Conservation (phyloP, 1,284 basidiomycete genomes). For the Mycosarcoma maydis region DNA sequence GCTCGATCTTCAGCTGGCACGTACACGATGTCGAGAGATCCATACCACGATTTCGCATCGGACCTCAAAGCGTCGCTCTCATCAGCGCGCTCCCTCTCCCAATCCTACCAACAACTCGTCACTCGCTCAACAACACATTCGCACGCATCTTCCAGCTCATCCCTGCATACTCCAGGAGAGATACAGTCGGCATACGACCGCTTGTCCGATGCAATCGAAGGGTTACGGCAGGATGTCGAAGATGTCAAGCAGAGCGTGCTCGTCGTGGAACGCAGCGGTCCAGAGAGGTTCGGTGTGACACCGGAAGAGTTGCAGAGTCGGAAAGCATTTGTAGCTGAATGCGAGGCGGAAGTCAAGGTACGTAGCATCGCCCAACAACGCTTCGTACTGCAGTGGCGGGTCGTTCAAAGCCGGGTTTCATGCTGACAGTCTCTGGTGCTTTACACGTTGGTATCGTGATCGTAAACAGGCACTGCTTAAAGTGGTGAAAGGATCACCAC, state of each 20-base stretch:
- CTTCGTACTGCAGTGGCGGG: too few relatives aligned
- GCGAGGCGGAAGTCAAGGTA: conserved; percentile 51
- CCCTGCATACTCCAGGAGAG: conserved; percentile 3
- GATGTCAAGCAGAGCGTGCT: conserved; percentile 61
- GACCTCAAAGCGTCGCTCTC: conserved; percentile 56
- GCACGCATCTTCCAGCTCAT: not conserved
- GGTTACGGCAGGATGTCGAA: conserved; percentile 55
- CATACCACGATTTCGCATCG: conserved; percentile 62
- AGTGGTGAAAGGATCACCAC: conserved; percentile 17
- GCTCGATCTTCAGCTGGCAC: too few relatives aligned
- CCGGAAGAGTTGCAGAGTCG: conserved; percentile 48
- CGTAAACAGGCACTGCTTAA: conserved; percentile 25
- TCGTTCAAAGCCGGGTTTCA: too few relatives aligned
- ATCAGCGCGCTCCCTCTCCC: conserved; percentile 41
- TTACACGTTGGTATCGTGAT: not conserved
- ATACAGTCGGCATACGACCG: conserved; percentile 44
- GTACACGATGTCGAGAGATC: conserved; percentile 57
- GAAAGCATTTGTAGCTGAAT: conserved; percentile 48
- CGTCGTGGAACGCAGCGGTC: conserved; percentile 59
- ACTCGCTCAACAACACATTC: conserved; percentile 10
- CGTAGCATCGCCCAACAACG: too few relatives aligned
- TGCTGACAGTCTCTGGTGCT: not conserved
- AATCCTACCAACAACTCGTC: conserved; percentile 39
- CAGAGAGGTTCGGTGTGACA: conserved; percentile 58
- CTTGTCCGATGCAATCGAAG: conserved; percentile 51